phyloP scores from a whole-genome alignment of 1,284 basidiomycete species.

The Xerocomus minutiporus region DNA sequence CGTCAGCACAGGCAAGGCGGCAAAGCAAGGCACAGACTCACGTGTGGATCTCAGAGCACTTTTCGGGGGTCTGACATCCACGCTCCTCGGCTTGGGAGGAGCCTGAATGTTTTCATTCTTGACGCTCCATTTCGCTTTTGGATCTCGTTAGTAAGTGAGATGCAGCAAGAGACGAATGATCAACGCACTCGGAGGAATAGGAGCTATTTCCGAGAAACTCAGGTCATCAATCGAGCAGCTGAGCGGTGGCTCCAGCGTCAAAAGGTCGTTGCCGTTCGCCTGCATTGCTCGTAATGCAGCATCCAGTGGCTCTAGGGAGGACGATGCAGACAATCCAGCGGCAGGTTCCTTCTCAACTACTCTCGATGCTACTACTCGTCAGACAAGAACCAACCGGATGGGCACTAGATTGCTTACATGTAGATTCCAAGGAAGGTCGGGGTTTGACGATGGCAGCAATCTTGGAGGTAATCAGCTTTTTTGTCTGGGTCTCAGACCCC shows the following conservation, averaged over 20 bases:
- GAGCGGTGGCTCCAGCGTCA: neutral
- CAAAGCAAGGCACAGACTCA: neutral
- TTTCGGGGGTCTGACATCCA: neutral
- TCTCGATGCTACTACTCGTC: slow-evolving; percentile 4
- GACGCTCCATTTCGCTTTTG: neutral
- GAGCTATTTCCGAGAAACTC: neutral
- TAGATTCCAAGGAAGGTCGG: neutral
- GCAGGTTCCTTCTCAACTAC: neutral
- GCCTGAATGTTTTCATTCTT: neutral
- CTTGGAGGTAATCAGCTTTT: slow-evolving; percentile 5
- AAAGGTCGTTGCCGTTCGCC: neutral
- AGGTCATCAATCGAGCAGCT: neutral
- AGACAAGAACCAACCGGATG: slow-evolving; percentile 1
- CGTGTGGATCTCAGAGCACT: neutral
- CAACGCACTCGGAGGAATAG: neutral
- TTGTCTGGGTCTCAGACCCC: slow-evolving; percentile 2
- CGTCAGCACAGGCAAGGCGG: neutral
- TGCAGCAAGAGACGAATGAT: neutral
- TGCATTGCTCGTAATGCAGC: neutral
- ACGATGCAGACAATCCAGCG: neutral
- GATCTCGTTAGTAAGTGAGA: neutral
- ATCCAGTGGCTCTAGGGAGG: neutral
- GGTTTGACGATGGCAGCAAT: neutral
- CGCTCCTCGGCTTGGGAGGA: neutral
- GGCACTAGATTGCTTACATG: slow-evolving; percentile 10